phyloP scores from a whole-genome alignment of 306 rosid genomes.

The Purshia tridentata region DNA sequence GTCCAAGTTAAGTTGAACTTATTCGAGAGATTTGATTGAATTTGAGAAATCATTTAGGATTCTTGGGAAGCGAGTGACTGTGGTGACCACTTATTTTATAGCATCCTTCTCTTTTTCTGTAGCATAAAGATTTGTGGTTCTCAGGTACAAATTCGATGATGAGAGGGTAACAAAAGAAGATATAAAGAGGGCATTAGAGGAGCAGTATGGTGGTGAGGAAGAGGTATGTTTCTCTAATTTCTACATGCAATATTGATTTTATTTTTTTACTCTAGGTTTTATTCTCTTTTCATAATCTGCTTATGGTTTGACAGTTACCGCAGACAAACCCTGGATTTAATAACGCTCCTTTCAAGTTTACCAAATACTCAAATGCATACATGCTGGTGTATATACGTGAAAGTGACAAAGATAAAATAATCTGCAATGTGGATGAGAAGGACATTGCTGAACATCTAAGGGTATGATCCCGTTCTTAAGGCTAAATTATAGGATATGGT shows the following conservation, averaged over 20 bases:
- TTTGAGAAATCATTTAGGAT: slow-evolving; percentile 4
- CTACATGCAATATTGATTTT: slow-evolving; percentile 3
- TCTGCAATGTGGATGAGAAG: slow-evolving; percentile 96
- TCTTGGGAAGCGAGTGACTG: not conserved
- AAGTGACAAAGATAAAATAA: slow-evolving; percentile 92
- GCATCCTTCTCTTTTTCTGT: not conserved
- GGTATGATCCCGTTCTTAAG: slow-evolving; percentile 43
- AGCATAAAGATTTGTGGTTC: slow-evolving; percentile 8
- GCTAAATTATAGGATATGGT: not conserved
- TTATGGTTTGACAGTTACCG: slow-evolving; percentile 61
- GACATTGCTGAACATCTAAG: slow-evolving; percentile 98
- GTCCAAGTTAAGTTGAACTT: not conserved
- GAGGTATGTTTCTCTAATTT: slow-evolving; percentile 57
- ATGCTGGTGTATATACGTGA: slow-evolving; percentile 99
- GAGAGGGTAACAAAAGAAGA: slow-evolving; percentile 98
- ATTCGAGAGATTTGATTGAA: not conserved
- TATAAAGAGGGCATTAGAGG: slow-evolving; percentile 88
- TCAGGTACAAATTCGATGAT: slow-evolving; percentile 95
- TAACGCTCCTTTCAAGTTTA: slow-evolving; percentile 90
- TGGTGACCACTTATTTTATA: not conserved
- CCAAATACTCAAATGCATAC: slow-evolving; percentile 95
- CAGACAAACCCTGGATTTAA: slow-evolving; percentile 99
- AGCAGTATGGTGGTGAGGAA: slow-evolving; percentile 99
- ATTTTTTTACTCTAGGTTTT: not conserved
- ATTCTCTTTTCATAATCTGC: slow-evolving; percentile 13